Percentiles rank a stretch among this genome's conserved stretches.
phyloP scores from a whole-genome alignment of 31 red algal species.

The Bonnemaisonia californica region DNA sequence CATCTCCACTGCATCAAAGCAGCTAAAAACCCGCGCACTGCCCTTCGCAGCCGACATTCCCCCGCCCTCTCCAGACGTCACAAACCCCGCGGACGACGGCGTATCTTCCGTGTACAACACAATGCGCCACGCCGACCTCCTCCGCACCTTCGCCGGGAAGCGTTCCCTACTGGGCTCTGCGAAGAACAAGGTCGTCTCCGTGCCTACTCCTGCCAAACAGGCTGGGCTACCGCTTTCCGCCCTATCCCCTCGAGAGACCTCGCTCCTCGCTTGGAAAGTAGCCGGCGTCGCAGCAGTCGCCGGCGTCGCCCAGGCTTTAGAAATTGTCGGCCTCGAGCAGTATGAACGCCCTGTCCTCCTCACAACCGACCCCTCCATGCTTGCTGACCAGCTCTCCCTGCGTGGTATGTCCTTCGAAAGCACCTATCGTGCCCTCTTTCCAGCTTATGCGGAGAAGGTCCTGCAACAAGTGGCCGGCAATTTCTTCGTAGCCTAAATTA shows the following conservation, averaged over 20 bases:
- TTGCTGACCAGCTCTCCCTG: conserved; percentile 34
- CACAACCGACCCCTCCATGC: neutral
- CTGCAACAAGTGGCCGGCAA: conserved; percentile 81
- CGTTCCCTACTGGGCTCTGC: neutral
- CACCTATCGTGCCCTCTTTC: conserved; percentile 47
- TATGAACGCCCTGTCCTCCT: conserved; percentile 24
- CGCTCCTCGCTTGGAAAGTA: conserved; percentile 39
- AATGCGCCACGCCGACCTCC: neutral
- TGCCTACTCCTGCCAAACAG: neutral
- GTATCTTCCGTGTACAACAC: neutral
- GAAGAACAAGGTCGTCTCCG: neutral
- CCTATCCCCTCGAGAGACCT: conserved; percentile 22
- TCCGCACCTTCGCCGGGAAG: neutral
- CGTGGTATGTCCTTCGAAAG: conserved; percentile 57
- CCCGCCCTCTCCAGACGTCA: neutral
- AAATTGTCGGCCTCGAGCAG: conserved; percentile 8
- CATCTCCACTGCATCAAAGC: neutral
- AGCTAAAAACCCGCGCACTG: neutral
- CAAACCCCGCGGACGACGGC: neutral
- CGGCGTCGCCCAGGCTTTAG: neutral
- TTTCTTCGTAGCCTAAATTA: conserved; percentile 70
- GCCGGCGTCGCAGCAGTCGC: conserved; percentile 42
- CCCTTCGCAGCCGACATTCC: neutral
- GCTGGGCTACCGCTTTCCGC: conserved; percentile 49
- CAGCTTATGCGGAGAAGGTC: conserved; percentile 61